Base-by-base conservation (phyloP, 306 rosid genomes). In the Mimosa pudica region DNA sequence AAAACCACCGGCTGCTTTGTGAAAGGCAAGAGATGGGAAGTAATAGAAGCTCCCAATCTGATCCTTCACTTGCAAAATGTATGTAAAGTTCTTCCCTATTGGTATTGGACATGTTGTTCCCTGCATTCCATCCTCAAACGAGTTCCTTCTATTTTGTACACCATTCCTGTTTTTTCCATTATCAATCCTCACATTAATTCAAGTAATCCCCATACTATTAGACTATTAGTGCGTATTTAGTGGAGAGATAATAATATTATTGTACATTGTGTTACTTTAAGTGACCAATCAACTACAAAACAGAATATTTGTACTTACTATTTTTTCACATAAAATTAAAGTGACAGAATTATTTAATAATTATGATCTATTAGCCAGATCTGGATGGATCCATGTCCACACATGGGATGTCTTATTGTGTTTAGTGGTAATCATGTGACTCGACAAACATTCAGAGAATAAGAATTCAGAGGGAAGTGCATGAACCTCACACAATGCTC, bases 41-140 rank as follows among this genome's bases (percentile, higher is more conserved):
- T 94, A 94, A 73, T 90, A 94, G 81, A 87, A 92, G 72, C 97
- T 94, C 58, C 98, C 98, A 64, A 94, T 94, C 77, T 94, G 98
- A 83, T 94, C 98, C 81, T 94, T 94, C 81, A 94, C 91, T 89
- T 94, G 98, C 41, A 94, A 85, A 8, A 94, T 94, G 92, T 91
- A 92, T 0, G 98, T 94, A 82, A 94, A 93, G 73, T 94, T 94
- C 83, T 66, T 89, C 81, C 98, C 87, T 1, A 92, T 95, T 13
- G 98, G 97, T 0, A 94, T 92, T 30, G 98, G 98, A 65, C 98
- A 94, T 5, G 98, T 94, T 38, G 98, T 94, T 77, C 98, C 98
- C 0, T 42, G 74, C 2, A 94, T 91, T 3, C 98, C 97, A 67
- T 94, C 98, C 84, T 91, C 97, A 10, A 57, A 94, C 8, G 98